Evolutionary conservation across 495 filamentous ascomycete genomes (phyloP).

Genomic region (Barbatosphaeria neglecta): DNA sequence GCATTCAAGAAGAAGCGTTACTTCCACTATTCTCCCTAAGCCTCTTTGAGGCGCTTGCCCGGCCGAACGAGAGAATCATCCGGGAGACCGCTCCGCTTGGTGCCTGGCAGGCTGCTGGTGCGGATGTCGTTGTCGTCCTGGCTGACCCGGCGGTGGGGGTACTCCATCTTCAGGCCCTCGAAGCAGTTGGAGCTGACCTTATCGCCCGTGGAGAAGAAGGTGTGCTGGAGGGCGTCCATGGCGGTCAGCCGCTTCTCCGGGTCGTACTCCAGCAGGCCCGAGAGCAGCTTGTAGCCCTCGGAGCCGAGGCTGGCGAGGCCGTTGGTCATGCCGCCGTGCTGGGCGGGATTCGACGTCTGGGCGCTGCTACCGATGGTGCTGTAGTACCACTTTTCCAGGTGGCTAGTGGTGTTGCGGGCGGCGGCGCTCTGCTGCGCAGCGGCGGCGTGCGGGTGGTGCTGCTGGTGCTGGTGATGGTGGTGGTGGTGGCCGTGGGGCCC

Average conservation of each 20-base stretch:
- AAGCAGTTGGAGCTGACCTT: conserved; percentile 74
- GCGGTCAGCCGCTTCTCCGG: conserved; percentile 81
- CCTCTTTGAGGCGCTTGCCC: conserved; percentile 58
- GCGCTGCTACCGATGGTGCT: conserved; percentile 39
- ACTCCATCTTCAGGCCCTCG: conserved; percentile 73
- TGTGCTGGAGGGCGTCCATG: conserved; percentile 70
- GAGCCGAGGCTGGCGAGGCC: conserved; percentile 48
- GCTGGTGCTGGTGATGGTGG: conserved; percentile 31
- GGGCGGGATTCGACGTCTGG: conserved; percentile 14
- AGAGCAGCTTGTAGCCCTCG: conserved; percentile 71
- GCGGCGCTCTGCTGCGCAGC: conserved; percentile 7
- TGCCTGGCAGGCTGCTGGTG: conserved; percentile 76
- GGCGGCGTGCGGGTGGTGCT: conserved; percentile 41
- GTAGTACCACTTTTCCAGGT: conserved; percentile 48
- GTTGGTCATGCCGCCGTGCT: conserved; percentile 11
- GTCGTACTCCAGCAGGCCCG: conserved; percentile 81
- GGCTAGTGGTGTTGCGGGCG: conserved; percentile 16
- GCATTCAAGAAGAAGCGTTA: too few species aligned
- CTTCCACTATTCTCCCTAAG: too few species aligned
- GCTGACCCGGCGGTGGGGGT: conserved; percentile 80
- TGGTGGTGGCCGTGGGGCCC: conserved; percentile 26
- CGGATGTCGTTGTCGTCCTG: conserved; percentile 92
- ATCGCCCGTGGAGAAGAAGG: conserved; percentile 64
- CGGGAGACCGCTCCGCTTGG: conserved; percentile 77
- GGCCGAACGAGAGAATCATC: conserved; percentile 65